Evolutionary conservation across 768 basidiomycete genomes (phyloP), one percentile per base, ranked within the genome.

Genomic region (Lyophyllum shimeji): DNA sequence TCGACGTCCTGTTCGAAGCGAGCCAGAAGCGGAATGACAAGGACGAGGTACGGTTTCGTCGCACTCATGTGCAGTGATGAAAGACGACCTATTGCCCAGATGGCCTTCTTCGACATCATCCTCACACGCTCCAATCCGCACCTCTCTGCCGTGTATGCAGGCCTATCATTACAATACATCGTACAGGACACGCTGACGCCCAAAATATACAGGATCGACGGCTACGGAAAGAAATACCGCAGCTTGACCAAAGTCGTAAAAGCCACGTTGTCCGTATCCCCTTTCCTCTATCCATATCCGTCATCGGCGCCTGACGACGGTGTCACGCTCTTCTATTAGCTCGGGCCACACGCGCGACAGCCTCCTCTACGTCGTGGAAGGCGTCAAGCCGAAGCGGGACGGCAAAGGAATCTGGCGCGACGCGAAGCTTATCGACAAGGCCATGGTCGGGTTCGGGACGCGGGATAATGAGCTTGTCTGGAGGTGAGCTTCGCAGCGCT

Each of bases 361-460:
- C 2, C 71, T 85, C 18, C 65, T 78, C n/a, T 77, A 75, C 66
- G 78, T 84, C 59, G 71, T 79, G 24, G 65, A 74, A 33, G 79
- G 78, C 9, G 70, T 67, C 20, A 76, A 78, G 42, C 68, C 71
- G n/a, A 81, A 82, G 62, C 71, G 69, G 9, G 78, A 80, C 52
- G 74, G 74, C 0, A 71, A 72, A 48, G 81, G 79, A 5, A 72
- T 79, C 46, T 76, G 73, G 68, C 74, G 83, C 12, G 83, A 84
- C 56, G 82, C 79, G 1, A 79, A 82, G 59, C 58, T 78, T 48
- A 62, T 86, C 25, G 75, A 83, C 60, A 71, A 72, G 33, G 71
- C 80, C 9, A 84, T 84, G 81, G 65, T 67, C 0, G 83, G 83
- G 6, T 53, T 76, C 47, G 83, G 83, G 0, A 84, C 81, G 2